These are phyloP conservation scores for Pseudisothecium myosuroides DNA, from an alignment of 225 moss, liverwort and hornwort species.

Conservation along the genomic window DNA sequence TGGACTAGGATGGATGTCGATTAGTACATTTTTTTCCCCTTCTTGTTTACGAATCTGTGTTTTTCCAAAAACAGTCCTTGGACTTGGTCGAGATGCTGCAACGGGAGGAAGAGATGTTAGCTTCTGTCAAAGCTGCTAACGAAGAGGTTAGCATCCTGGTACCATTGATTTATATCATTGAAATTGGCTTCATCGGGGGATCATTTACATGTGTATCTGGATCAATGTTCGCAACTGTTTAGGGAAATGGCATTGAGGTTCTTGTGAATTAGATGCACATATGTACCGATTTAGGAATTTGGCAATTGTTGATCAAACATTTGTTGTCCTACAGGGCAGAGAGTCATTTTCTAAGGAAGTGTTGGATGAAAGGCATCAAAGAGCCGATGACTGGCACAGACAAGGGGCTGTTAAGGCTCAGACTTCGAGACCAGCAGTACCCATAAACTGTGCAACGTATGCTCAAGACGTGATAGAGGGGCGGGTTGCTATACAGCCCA, in stretches of 20 bases:
- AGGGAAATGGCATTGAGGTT: neutral
- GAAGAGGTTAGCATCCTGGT: constrained; percentile 50
- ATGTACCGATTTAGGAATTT: neutral
- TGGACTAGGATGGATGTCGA: neutral
- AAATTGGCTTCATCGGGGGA: neutral
- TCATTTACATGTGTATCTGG: neutral
- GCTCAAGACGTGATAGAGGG: constrained; percentile 98
- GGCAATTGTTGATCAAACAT: neutral
- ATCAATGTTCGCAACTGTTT: neutral
- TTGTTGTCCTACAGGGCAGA: constrained; percentile 31
- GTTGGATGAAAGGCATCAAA: constrained; percentile 79
- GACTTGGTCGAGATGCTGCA: constrained; percentile 84
- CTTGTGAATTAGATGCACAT: neutral
- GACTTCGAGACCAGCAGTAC: constrained; percentile 35
- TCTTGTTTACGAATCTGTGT: neutral
- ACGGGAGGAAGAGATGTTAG: constrained; percentile 86
- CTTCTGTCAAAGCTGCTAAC: constrained; percentile 61
- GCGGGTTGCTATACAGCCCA: constrained; percentile 53
- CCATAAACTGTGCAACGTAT: constrained; percentile 79
- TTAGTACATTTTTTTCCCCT: neutral
- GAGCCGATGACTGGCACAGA: constrained; percentile 88
- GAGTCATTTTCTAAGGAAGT: constrained; percentile 55
- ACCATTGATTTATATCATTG: neutral
- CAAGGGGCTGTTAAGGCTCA: constrained; percentile 65
- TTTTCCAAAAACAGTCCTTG: constrained; percentile 44